phyloP scores from a whole-genome alignment of 208 protist genomes.

The Naegleria fowleri region DNA sequence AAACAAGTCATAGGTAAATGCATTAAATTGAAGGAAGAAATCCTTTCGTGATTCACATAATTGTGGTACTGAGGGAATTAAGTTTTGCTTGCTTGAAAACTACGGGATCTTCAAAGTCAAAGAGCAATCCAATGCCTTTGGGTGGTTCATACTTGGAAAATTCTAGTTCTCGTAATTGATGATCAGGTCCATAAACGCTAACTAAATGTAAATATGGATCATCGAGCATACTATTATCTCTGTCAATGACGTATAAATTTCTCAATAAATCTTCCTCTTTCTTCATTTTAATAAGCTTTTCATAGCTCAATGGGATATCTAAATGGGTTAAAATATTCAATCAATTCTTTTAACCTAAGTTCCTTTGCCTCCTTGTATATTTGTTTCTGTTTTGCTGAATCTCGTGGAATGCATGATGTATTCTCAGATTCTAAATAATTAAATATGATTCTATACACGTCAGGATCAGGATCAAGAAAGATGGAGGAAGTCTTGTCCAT shows the following conservation, averaged over 20 bases:
- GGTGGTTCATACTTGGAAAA: background rate
- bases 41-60: background rate
- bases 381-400: background rate
- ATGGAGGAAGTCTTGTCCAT: background rate
- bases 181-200: background rate
- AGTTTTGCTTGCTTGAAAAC: background rate
- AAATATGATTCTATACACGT: background rate
- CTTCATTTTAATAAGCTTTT: background rate
- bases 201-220: conserved; percentile 15
- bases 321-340: background rate
- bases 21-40: background rate
- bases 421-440: background rate
- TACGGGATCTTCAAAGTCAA: background rate
- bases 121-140: background rate
- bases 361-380: background rate
- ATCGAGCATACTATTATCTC: background rate
- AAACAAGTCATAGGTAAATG: background rate
- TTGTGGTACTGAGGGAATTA: background rate
- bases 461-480: background rate
- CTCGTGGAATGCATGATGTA: background rate
- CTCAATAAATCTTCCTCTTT: background rate
- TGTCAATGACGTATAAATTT: background rate
- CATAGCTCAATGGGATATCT: background rate
- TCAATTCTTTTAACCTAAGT: background rate
- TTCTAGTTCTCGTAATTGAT: background rate